Conservation (phyloP, 305 asterid genomes). For the Ruellia speciosa region DNA sequence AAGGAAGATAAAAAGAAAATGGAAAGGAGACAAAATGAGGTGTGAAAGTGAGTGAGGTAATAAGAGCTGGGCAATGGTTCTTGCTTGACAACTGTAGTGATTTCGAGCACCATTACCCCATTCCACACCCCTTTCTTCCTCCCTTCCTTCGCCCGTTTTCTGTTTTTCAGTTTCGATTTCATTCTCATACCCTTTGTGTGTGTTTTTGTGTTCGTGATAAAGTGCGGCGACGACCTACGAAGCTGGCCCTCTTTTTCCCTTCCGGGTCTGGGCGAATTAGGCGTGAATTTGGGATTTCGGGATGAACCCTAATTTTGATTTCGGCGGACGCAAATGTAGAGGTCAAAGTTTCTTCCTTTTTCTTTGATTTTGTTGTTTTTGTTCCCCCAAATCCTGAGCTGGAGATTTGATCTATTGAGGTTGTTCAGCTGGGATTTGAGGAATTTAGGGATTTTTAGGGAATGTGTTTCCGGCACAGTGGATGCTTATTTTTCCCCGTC, state of each 20-base stretch:
- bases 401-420: neutral
- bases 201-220: neutral
- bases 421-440: neutral
- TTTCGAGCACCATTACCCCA: conserved; percentile 26
- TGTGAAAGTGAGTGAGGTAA: no score
- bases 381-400: neutral
- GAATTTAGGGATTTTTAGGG: neutral
- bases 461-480: conserved; percentile 2
- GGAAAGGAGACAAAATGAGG: no score
- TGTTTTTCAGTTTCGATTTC: conserved; percentile 10
- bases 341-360: conserved; percentile 20
- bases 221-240: conserved; percentile 7
- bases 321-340: conserved; percentile 32
- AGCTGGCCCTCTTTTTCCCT: neutral
- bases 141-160: neutral
- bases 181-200: neutral
- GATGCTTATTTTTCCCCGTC: neutral
- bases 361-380: conserved; percentile 6
- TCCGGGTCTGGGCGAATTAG: neutral
- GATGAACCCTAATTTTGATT: conserved; percentile 34
- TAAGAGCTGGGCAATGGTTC: conserved; percentile 16
- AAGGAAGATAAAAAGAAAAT: no score
- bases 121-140: conserved; percentile 21
- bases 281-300: conserved; percentile 20
- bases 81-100: conserved; percentile 33